Evolutionary conservation across 768 basidiomycete genomes (phyloP), one percentile per base, ranked within the genome.

Genomic region (Megacollybia marginata): DNA sequence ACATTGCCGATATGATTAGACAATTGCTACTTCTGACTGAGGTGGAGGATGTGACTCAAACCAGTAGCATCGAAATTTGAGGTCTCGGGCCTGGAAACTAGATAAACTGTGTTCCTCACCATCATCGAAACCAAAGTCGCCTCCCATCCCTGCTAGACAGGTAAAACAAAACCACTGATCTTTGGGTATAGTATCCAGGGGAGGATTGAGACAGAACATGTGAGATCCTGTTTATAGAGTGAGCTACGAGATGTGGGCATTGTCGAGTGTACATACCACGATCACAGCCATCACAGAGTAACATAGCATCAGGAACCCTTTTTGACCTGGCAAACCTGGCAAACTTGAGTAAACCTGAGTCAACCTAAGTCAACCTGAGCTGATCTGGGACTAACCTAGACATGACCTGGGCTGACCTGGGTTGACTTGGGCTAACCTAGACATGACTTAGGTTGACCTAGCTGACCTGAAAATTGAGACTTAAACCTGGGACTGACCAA

Each of bases 81-180:
- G 72, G 60, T 96, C 96, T 33, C 94, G 81, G 42, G 86, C 88
- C 59, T 93, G 92, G 68, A 98, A 98, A 59, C 83, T 92, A 23
- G 88, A 78, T 35, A 99, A 75, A 52, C 83, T 82, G 65, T 99
- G 96, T 56, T 98, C 95, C 66, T 97, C 87, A 34, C 96, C 96
- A 61, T 97, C 94, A 58, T 97, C 96, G 59, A 98, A 99, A 31
- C 96, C 96, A 59, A 90, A 99, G 67, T 97, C 96, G 47, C 89
- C 89, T 10, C 95, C 94, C 0, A 91, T 94, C 35, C 83, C 86
- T 36, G 92, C 77, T 18, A 99, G 72, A 62, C 96, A 99, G 3
- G 84, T 83, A 57, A 87, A 88, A 65, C 96, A 99, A 62, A 83
- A 97, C 95, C 95, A 99, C 55, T 95, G 85, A 36, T 93, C 92